Conservation (phyloP, 305 asterid species). For the Fraxinus latifolia region DNA sequence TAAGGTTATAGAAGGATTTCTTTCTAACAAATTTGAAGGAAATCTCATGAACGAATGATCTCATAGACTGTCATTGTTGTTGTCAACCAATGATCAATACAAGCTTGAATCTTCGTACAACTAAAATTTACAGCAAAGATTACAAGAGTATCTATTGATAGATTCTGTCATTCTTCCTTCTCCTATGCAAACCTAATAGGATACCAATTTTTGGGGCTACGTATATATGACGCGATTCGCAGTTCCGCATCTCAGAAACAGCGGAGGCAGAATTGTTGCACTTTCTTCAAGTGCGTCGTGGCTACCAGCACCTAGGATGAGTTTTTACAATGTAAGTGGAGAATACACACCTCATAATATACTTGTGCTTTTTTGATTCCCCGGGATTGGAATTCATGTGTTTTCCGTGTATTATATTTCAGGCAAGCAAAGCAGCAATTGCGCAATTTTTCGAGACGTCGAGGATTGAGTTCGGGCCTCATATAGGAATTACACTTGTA, state of each 20-base stretch:
- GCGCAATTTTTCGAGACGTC: slow-evolving; percentile 73
- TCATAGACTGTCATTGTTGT: neutral
- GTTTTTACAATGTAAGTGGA: slow-evolving; percentile 53
- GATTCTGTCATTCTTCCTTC: neutral
- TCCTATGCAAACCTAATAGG: slow-evolving; percentile 36
- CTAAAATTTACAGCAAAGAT: neutral
- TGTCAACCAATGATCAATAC: neutral
- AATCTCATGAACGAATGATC: neutral
- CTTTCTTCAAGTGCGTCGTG: slow-evolving; percentile 65
- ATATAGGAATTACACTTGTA: slow-evolving; percentile 61
- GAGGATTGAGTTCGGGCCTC: slow-evolving; percentile 65
- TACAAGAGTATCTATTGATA: neutral
- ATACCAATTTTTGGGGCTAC: slow-evolving; percentile 75
- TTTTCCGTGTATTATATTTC: neutral
- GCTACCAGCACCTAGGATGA: slow-evolving; percentile 74
- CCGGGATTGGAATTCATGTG: neutral
- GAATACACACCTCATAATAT: neutral
- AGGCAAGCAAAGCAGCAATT: slow-evolving; percentile 91
- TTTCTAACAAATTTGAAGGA: neutral
- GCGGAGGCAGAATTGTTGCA: slow-evolving; percentile 59
- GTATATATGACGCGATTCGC: slow-evolving; percentile 71
- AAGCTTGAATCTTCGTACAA: neutral
- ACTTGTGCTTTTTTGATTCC: neutral
- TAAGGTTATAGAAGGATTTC: neutral
- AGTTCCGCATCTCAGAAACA: slow-evolving; percentile 56